Evolutionary conservation across 2,329 filamentous ascomycete species (phyloP).

Genomic region (Colletotrichum melonis): DNA sequence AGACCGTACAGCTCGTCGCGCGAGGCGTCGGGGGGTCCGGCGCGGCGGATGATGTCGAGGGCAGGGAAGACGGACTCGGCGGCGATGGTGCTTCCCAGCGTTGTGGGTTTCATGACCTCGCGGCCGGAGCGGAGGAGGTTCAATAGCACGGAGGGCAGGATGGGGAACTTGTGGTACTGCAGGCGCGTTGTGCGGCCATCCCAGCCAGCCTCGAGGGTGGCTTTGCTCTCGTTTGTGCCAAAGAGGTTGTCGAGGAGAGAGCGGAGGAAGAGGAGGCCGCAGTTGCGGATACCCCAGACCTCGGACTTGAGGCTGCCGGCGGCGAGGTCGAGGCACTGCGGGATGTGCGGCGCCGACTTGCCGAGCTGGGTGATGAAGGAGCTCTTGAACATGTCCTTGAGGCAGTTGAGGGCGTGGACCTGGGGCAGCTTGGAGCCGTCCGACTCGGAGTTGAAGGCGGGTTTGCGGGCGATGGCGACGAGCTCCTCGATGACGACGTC

Average conservation of each 20-base stretch:
- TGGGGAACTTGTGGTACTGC: constrained; percentile 76
- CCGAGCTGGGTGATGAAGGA: constrained; percentile 80
- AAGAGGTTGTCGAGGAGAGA: constrained; percentile 85
- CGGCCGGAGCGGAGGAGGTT: constrained; percentile 68
- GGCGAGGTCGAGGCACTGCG: constrained; percentile 81
- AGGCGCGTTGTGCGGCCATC: constrained; percentile 73
- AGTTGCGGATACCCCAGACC: constrained; percentile 95
- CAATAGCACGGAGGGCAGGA: constrained; percentile 72
- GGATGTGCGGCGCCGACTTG: constrained; percentile 79
- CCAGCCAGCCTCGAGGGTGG: constrained; percentile 70
- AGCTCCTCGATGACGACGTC: constrained; percentile 72
- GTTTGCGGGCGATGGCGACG: constrained; percentile 66
- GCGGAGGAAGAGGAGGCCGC: constrained; percentile 87
- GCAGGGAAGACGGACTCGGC: constrained; percentile 84
- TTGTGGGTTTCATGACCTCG: constrained; percentile 53
- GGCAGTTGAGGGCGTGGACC: constrained; percentile 93
- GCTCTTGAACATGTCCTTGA: constrained; percentile 92
- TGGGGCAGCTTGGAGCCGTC: constrained; percentile 81
- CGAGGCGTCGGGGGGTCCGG: constrained; percentile 70
- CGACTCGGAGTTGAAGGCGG: constrained; percentile 65
- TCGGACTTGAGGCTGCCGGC: constrained; percentile 82
- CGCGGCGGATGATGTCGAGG: constrained; percentile 82
- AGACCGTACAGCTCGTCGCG: constrained; percentile 65
- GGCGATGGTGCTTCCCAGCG: constrained; percentile 45
- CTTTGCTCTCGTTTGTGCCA: constrained; percentile 79